Conservation (phyloP, 2,329 filamentous ascomycete genomes). For the Botrytis aclada region DNA sequence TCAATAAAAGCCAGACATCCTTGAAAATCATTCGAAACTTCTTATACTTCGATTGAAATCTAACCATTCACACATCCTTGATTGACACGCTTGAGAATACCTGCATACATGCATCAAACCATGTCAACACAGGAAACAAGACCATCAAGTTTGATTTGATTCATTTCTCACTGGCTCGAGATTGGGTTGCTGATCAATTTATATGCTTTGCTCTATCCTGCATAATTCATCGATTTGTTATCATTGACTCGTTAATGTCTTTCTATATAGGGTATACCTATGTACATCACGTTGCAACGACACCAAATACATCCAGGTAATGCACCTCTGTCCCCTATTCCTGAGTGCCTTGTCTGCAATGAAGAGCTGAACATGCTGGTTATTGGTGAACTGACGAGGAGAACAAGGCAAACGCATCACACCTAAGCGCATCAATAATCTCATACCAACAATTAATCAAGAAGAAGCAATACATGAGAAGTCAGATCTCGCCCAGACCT, state of each 20-base stretch:
- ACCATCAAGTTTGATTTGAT: background rate
- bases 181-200: background rate
- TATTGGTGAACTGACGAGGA: background rate
- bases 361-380: background rate
- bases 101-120: slow-evolving; percentile 14
- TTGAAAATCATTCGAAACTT: slow-evolving; percentile 1
- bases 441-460: background rate
- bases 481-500: slow-evolving; percentile 2
- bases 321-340: slow-evolving; percentile 1
- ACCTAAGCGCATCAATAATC: background rate
- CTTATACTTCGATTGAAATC: background rate
- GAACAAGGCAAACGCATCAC: background rate
- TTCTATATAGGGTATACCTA: background rate
- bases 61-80: slow-evolving; percentile 12
- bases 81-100: slow-evolving; percentile 1
- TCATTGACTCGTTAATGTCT: background rate
- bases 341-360: background rate
- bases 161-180: background rate
- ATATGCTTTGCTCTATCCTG: background rate
- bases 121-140: slow-evolving; percentile 10
- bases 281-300: slow-evolving; percentile 4
- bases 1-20: slow-evolving; percentile 6
- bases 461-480: background rate
- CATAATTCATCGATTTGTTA: background rate
- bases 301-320: background rate